Evolutionary conservation across 768 basidiomycete genomes (phyloP), one percentile per base, ranked within the genome.

Genomic region (Cyclocybe cylindracea): DNA sequence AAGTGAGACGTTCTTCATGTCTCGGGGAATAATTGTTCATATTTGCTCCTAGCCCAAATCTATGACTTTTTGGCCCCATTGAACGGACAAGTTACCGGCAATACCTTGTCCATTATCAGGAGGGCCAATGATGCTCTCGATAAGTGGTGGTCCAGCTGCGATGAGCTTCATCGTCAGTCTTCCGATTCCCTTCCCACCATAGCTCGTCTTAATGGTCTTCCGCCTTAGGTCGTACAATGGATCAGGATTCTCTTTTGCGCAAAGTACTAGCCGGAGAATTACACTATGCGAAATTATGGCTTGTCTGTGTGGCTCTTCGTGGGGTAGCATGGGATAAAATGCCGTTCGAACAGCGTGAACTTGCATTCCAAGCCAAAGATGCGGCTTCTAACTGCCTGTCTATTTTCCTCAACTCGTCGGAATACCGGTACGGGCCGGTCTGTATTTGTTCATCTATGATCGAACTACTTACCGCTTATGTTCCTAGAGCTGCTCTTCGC

Each of bases 251-350:
- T 7, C 76, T 97, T 10, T 78, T 94, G 33, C 83, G 93, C 44
- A 94, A 92, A 71, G 85, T 98, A 43, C 83, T 97, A 16, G 85
- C 85, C 2, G 89, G 88, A 5, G 94, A 97, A 65, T 75, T 96
- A 45, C 86, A 94, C 63, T 94, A 96, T 64, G 91, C 94, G 29
- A 95, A 96, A 66, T 77, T 98, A 4, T 97, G 94, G 94, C 82
- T 96, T 32, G 88, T 94, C 16, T 97, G 94, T 64, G 87, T 96
- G 18, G 93, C 93, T 10, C 74, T 98, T 41, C 83, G 94, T 53
- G 94, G 94, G 13, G 90, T 89, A 19, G 84, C 90, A 4, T 98
- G 94, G 94, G 94, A 97, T 63, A 94, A 94, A 70, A 92, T 97
- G 87, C 85, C 92, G 3, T 92, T 90, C 54, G 94, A 97, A 67